A percentile compares a stretch with the other conserved stretches of the same genome.
Evolutionary conservation across 2,329 filamentous ascomycete genomes (phyloP).

Genomic region (Fonsecaea multimorphosa): DNA sequence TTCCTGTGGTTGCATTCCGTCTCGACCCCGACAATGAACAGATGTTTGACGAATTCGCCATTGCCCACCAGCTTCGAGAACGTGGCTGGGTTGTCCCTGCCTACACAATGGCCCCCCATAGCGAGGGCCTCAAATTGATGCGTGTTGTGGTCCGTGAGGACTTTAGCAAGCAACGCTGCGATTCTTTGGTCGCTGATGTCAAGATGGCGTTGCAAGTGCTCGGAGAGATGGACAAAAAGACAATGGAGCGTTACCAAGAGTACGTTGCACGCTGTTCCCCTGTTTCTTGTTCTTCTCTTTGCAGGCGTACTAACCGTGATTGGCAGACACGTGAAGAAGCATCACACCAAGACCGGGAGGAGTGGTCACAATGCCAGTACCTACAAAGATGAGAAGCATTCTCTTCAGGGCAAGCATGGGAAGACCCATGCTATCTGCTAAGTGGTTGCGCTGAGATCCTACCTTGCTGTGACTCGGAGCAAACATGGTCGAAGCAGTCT

Average conservation of each 20-base stretch:
- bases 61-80: constrained; percentile 84
- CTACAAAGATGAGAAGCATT: constrained; percentile 78
- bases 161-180: constrained; percentile 81
- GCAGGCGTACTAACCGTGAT: constrained; percentile 17
- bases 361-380: constrained; percentile 56
- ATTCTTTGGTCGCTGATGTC: constrained; percentile 77
- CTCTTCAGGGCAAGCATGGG: constrained; percentile 76
- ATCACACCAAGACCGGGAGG: constrained; percentile 60
- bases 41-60: constrained; percentile 74
- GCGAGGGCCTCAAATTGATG: constrained; percentile 83
- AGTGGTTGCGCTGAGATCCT: neutral
- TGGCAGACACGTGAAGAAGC: constrained; percentile 58
- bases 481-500: neutral
- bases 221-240: constrained; percentile 73
- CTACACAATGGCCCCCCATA: constrained; percentile 95
- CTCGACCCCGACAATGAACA: constrained; percentile 64
- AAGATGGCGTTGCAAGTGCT: constrained; percentile 76
- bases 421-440: constrained; percentile 91
- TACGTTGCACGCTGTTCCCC: constrained; percentile 49
- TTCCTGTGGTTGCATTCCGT: constrained; percentile 90
- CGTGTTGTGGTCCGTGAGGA: constrained; percentile 90
- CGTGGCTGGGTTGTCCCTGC: constrained; percentile 93
- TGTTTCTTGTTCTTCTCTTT: neutral
- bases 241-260: constrained; percentile 71
- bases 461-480: neutral